Percentiles rank a stretch among this genome's conserved stretches.
Evolutionary conservation across 257 asterid genomes (phyloP).

Genomic region (Solanum pinnatisectum): DNA sequence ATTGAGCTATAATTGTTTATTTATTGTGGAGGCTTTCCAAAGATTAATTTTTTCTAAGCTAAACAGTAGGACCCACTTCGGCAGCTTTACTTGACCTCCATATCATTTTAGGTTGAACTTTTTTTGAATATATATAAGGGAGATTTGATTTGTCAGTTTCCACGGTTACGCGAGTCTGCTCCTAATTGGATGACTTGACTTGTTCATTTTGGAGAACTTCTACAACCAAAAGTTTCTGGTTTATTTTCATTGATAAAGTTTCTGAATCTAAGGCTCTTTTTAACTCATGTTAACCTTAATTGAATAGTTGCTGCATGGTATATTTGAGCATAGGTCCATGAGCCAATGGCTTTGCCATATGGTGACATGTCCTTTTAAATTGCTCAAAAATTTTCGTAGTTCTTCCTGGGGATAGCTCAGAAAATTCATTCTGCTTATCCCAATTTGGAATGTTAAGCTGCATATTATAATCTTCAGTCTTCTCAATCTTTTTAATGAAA

Average conservation of each 20-base stretch:
- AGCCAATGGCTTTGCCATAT: not conserved
- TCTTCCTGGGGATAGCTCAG: not conserved
- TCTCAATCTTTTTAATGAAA: not conserved
- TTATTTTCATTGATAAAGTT: not conserved
- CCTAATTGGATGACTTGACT: not conserved
- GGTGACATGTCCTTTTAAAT: not conserved
- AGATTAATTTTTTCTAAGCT: not conserved
- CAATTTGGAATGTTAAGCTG: not conserved
- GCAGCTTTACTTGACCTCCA: not conserved
- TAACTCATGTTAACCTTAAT: not conserved
- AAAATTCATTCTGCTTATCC: not conserved
- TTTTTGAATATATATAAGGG: not conserved
- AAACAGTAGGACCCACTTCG: not conserved
- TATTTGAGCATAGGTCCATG: not conserved
- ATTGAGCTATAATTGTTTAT: not conserved
- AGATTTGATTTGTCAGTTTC: not conserved
- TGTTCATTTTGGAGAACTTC: not conserved
- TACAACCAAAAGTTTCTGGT: not conserved
- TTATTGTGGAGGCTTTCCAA: not conserved
- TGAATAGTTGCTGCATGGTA: not conserved
- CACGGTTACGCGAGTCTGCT: not conserved
- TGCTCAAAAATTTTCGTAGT: not conserved
- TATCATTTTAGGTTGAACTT: not conserved
- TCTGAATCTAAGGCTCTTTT: not conserved
- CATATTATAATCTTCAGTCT: not conserved